These are phyloP conservation scores for Geotrichum bryndzae DNA, from an alignment of 1,139 yeast genomes.

Conservation along the genomic window DNA sequence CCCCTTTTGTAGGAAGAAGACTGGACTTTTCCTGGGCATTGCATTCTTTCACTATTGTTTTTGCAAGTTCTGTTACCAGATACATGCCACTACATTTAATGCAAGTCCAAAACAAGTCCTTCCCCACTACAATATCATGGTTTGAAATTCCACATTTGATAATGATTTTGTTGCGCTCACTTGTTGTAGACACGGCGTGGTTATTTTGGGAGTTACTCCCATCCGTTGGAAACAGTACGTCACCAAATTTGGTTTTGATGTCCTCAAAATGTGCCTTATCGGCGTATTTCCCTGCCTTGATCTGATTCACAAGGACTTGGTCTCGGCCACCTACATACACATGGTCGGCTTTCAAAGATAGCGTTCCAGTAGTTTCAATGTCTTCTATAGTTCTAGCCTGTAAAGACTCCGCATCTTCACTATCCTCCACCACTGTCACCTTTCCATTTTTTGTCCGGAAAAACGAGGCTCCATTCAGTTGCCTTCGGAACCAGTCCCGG, in stretches of 20 bases:
- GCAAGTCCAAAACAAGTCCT: neutral
- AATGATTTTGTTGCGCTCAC: neutral
- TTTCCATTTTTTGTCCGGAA: neutral
- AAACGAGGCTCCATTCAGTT: neutral
- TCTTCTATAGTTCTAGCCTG: neutral
- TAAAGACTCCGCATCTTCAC: neutral
- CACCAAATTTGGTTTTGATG: neutral
- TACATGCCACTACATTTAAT: neutral
- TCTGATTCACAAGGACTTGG: neutral
- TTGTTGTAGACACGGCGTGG: neutral
- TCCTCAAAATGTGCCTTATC: neutral
- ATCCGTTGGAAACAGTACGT: neutral
- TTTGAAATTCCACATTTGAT: neutral
- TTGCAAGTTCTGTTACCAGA: neutral
- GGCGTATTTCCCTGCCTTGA: neutral
- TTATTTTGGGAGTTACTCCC: neutral
- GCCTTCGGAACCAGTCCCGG: neutral
- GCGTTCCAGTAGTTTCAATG: neutral
- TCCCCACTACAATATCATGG: neutral
- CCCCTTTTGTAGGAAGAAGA: neutral
- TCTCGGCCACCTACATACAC: conserved; percentile 4
- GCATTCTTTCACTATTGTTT: neutral
- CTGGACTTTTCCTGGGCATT: neutral
- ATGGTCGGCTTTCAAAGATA: neutral
- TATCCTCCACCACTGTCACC: conserved; percentile 1